Percentiles rank a stretch among this genome's conserved stretches.
phyloP scores from a whole-genome alignment of 768 basidiomycete genomes.

The Mrakia blollopis region DNA sequence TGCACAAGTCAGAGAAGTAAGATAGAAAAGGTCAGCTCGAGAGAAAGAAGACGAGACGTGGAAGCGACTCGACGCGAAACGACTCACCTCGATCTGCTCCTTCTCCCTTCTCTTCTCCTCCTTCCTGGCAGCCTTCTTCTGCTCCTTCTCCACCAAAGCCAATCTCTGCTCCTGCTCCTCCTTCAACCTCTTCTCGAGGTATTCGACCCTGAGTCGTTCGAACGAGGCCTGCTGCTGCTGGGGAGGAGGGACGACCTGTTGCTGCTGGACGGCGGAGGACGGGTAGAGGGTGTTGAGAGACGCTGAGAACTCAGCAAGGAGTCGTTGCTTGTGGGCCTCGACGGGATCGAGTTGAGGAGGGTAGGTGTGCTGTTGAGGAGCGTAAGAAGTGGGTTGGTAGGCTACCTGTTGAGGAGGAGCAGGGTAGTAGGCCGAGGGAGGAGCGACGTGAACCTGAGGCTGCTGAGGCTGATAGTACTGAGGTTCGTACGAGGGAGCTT shows the following conservation, averaged over 20 bases:
- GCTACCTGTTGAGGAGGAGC: not conserved
- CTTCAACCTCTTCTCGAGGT: not conserved
- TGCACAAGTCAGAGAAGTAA: not conserved
- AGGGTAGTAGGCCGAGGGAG: not conserved
- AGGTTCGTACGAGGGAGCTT: not conserved
- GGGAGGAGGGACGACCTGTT: too few relatives aligned
- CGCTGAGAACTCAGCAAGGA: constrained; percentile 8
- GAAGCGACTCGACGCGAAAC: not conserved
- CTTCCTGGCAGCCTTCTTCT: not conserved
- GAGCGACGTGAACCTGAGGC: not conserved
- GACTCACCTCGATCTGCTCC: constrained; percentile 5
- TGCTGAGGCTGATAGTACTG: constrained; percentile 2
- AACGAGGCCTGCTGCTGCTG: not conserved
- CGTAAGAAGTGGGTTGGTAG: not conserved
- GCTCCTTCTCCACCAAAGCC: too few relatives aligned
- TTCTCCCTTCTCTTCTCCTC: not conserved
- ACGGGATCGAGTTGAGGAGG: not conserved
- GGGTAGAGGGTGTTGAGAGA: not conserved
- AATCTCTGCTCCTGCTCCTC: not conserved
- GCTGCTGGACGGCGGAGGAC: not conserved
- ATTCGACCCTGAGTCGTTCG: not conserved
- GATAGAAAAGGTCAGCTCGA: not conserved
- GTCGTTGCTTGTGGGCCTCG: constrained; percentile 3
- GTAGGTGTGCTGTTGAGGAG: not conserved
- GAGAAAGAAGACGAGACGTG: not conserved